A percentile compares a stretch with the other conserved stretches of the same genome.
phyloP scores from a whole-genome alignment of 1,284 basidiomycete genomes.

The Puccinia novopanici region DNA sequence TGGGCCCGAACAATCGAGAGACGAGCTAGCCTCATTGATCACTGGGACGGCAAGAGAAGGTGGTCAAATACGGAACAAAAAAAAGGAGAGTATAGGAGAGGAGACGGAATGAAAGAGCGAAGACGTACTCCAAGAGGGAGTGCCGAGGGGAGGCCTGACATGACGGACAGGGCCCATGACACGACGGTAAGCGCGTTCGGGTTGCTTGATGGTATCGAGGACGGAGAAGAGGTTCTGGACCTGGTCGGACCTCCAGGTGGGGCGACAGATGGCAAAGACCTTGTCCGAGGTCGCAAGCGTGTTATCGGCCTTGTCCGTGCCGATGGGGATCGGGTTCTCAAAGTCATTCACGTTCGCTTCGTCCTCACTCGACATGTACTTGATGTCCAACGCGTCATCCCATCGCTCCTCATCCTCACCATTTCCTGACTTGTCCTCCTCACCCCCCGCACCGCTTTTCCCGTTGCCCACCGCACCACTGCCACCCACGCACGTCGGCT shows the following conservation, averaged over 20 bases:
- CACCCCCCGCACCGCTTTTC: not conserved
- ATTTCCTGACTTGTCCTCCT: not conserved
- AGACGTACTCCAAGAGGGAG: conserved; percentile 39
- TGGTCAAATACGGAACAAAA: no score
- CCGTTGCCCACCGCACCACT: not conserved
- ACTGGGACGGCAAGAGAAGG: no score
- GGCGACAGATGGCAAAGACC: conserved; percentile 48
- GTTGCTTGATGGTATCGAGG: conserved; percentile 36
- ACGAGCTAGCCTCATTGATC: not conserved
- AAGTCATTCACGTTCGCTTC: conserved; percentile 35
- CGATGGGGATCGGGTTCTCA: conserved; percentile 24
- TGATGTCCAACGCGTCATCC: conserved; percentile 43
- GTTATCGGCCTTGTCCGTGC: conserved; percentile 25
- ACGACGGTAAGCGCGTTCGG: conserved; percentile 34
- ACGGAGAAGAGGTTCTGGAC: conserved; percentile 30
- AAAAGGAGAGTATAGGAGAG: not conserved
- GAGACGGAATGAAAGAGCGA: not conserved
- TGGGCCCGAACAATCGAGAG: not conserved
- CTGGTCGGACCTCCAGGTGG: conserved; percentile 18
- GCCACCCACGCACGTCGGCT: not conserved
- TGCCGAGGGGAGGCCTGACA: conserved; percentile 17
- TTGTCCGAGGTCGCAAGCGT: conserved; percentile 37
- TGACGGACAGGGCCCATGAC: conserved; percentile 11
- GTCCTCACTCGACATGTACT: conserved; percentile 48
- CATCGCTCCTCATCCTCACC: not conserved